Percentiles rank a stretch among this genome's conserved stretches.
phyloP scores from a whole-genome alignment of 208 protist genomes.

The Crithidia fasciculata region DNA sequence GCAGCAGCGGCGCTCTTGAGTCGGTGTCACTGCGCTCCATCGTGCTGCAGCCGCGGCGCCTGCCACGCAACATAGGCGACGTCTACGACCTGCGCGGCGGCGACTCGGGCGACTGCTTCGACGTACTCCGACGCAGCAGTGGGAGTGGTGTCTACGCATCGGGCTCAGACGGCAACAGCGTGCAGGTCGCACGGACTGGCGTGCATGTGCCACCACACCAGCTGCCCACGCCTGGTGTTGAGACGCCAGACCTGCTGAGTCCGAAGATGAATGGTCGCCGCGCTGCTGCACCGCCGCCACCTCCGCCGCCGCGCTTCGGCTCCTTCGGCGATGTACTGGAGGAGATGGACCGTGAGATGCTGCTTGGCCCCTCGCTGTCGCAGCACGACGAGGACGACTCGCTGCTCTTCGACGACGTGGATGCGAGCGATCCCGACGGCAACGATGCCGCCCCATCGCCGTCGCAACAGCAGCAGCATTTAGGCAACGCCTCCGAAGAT shows the following conservation, averaged over 20 bases:
- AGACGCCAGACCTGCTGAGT: slow-evolving; percentile 1
- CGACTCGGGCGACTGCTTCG: slow-evolving; percentile 12
- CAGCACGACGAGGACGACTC: slow-evolving; percentile 5
- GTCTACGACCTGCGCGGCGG: slow-evolving; percentile 6
- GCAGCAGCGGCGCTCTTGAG: slow-evolving; percentile 16
- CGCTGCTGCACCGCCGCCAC: neutral
- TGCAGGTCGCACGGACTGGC: neutral
- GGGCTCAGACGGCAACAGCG: neutral
- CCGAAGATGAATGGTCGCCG: slow-evolving; percentile 1
- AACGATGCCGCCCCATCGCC: neutral
- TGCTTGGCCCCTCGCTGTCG: neutral
- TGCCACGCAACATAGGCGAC: slow-evolving; percentile 13
- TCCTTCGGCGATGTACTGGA: neutral
- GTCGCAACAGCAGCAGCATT: neutral
- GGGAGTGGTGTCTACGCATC: neutral
- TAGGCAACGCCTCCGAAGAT: neutral
- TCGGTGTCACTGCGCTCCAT: slow-evolving; percentile 19
- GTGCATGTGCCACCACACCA: neutral
- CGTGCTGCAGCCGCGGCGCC: slow-evolving; percentile 24
- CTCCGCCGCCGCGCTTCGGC: neutral
- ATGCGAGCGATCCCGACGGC: neutral
- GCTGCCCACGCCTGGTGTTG: neutral
- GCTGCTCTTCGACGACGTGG: slow-evolving; percentile 5
- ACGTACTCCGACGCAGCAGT: neutral
- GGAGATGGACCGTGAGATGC: slow-evolving; percentile 1